These are phyloP conservation scores for Urochloa ruziziensis DNA, from an alignment of 176 grass and related monocot species.

Conservation along the genomic window DNA sequence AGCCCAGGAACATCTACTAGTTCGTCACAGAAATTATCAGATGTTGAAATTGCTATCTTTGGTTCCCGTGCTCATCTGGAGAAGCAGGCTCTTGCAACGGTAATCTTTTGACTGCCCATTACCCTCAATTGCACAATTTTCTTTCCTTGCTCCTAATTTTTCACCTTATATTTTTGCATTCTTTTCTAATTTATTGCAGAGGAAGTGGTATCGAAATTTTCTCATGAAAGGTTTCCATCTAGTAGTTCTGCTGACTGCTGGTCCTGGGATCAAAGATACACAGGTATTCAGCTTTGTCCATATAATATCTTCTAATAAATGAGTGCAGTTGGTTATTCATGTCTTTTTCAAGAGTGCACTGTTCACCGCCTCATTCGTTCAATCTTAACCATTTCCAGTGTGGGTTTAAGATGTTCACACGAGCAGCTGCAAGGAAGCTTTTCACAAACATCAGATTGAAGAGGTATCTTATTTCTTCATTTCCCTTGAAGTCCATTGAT, in stretches of 20 bases:
- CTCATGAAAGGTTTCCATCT: slow-evolving; percentile 99
- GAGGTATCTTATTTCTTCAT: slow-evolving; percentile 41
- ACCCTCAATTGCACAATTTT: neutral
- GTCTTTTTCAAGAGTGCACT: neutral
- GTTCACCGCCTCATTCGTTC: slow-evolving; percentile 26
- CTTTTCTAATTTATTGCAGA: slow-evolving; percentile 49
- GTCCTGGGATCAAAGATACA: slow-evolving; percentile 85
- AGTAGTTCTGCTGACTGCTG: slow-evolving; percentile 83
- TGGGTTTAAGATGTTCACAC: slow-evolving; percentile 99
- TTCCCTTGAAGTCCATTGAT: neutral
- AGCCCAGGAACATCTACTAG: slow-evolving; percentile 15
- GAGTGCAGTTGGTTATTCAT: neutral
- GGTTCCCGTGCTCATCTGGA: slow-evolving; percentile 94
- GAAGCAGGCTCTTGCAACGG: slow-evolving; percentile 96
- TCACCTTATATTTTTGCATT: neutral
- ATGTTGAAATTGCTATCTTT: slow-evolving; percentile 82
- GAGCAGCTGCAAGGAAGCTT: slow-evolving; percentile 74
- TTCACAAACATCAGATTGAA: slow-evolving; percentile 97
- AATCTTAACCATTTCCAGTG: slow-evolving; percentile 51
- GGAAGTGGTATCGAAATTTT: slow-evolving; percentile 96
- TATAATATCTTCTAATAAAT: neutral
- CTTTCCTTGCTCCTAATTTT: neutral
- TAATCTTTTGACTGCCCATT: slow-evolving; percentile 25
- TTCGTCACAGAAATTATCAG: slow-evolving; percentile 51
- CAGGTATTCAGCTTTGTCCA: slow-evolving; percentile 54